Evolutionary conservation across 805 yeast genomes (phyloP), one percentile per base, ranked within the genome.

Genomic region (Pichia deserticola): DNA sequence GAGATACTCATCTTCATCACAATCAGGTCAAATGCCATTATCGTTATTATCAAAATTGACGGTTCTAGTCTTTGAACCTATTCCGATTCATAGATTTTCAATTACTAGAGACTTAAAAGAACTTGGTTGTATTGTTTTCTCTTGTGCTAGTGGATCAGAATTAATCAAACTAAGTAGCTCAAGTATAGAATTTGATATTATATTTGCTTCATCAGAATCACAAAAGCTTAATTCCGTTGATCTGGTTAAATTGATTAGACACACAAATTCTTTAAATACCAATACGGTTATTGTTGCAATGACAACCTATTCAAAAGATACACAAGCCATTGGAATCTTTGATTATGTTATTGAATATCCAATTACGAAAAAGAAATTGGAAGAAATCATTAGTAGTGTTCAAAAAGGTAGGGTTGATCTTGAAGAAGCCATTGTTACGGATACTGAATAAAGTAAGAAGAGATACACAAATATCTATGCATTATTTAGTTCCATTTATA

Each of bases 1-100:
- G 10, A 27, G 47, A n/a, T 28, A 10, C 20, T 38, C 44, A 8
- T 46, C 49, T 7, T 39, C 42, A 13, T 42, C 45, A 10, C 45
- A 33, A n/a, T 5, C 13, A 4, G 7, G 10, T 11, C 30, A 43
- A 8, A 15, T 15, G 4, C 12, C 45, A 36, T 36, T 44, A 25
- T 25, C 48, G 3, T 28, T 39, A 28, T 38, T 50, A 43, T 42
- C 49, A 9, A 55, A 57, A 35, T 64, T 86, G 56, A 90, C 87
- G 62, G 82, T 89, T 5, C 69, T 92, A 42, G 71, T 89, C 12
- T 89, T 97, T 65, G 96, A 89, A 59, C 89, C 93, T 2, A 86
- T 87, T 52, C 93, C 96, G 0, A 84, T 84, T 50, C 82, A 87
- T 56, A 68, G 95, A 44, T 86, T 78, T 59, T 74, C 87, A 12